Conservation (phyloP, 257 asterid species). For the Solanum acaule region DNA sequence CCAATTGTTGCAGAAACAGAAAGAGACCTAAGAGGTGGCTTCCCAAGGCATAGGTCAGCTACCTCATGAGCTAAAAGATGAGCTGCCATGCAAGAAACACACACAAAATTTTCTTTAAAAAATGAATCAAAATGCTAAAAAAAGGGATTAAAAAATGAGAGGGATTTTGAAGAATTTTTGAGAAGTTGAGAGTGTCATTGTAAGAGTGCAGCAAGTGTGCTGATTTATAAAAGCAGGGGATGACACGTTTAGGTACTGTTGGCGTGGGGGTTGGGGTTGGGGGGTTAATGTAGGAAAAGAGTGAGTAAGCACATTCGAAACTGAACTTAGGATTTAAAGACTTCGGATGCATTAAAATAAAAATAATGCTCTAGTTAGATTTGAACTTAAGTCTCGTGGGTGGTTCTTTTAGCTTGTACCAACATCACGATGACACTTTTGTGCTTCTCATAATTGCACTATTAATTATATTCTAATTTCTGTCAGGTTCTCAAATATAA, state of each 20-base stretch:
- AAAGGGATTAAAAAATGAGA: neutral
- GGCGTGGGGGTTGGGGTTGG: too few relatives aligned
- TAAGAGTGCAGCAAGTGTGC: neutral
- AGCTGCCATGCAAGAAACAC: constrained; percentile 58
- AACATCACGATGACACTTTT: too few relatives aligned
- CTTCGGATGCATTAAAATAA: too few relatives aligned
- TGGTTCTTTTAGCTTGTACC: too few relatives aligned
- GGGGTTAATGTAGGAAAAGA: too few relatives aligned
- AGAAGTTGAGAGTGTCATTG: neutral
- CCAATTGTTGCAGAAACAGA: constrained; percentile 49
- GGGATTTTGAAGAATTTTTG: neutral
- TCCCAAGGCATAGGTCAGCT: constrained; percentile 90
- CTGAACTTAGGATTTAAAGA: too few relatives aligned
- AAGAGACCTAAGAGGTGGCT: constrained; percentile 72
- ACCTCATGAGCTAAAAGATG: constrained; percentile 46
- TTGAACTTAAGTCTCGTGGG: too few relatives aligned
- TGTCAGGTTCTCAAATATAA: too few relatives aligned
- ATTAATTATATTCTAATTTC: too few relatives aligned
- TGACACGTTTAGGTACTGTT: neutral
- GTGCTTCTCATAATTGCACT: too few relatives aligned
- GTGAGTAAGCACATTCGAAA: neutral
- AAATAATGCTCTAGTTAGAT: too few relatives aligned
- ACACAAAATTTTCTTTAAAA: neutral
- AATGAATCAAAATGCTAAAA: neutral
- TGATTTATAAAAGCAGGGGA: neutral